These are phyloP conservation scores for Hordeum marinum DNA, from an alignment of 176 grass and related monocot genomes.

Conservation along the genomic window DNA sequence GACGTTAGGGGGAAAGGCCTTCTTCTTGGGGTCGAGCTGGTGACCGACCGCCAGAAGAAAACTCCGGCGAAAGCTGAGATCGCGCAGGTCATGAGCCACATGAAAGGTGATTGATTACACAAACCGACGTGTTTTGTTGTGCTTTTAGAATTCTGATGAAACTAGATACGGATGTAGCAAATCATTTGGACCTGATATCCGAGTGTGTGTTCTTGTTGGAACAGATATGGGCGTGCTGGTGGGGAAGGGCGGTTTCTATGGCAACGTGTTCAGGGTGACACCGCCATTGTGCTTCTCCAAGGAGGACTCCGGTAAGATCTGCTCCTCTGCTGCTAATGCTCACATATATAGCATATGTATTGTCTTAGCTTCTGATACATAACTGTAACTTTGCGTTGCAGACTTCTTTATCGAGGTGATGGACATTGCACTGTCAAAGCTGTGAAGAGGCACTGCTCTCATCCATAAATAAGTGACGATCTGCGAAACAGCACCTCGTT, in stretches of 20 bases:
- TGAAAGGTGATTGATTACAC: constrained; percentile 66
- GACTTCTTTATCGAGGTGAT: constrained; percentile 75
- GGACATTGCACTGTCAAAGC: constrained; percentile 75
- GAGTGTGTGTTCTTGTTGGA: background rate
- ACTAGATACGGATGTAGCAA: background rate
- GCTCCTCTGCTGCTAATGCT: background rate
- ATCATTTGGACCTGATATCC: background rate
- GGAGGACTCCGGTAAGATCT: constrained; percentile 68
- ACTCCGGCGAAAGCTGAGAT: constrained; percentile 85
- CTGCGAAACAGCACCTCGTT: constrained; percentile 78
- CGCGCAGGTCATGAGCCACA: constrained; percentile 54
- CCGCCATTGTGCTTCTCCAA: constrained; percentile 85
- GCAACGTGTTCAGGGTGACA: constrained; percentile 94
- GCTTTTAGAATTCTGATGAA: too few relatives aligned
- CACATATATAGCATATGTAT: background rate
- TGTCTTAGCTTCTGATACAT: background rate
- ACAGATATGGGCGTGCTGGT: constrained; percentile 91
- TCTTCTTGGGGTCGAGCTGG: constrained; percentile 89
- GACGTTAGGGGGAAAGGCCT: constrained; percentile 89
- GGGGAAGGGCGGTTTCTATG: constrained; percentile 86
- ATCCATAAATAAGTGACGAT: constrained; percentile 47
- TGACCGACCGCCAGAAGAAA: constrained; percentile 74
- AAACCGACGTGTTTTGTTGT: background rate
- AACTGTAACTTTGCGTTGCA: constrained; percentile 7
- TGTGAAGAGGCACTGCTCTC: constrained; percentile 43